Evolutionary conservation across 345 rosid genomes (phyloP).

Genomic region (Salix viminalis): DNA sequence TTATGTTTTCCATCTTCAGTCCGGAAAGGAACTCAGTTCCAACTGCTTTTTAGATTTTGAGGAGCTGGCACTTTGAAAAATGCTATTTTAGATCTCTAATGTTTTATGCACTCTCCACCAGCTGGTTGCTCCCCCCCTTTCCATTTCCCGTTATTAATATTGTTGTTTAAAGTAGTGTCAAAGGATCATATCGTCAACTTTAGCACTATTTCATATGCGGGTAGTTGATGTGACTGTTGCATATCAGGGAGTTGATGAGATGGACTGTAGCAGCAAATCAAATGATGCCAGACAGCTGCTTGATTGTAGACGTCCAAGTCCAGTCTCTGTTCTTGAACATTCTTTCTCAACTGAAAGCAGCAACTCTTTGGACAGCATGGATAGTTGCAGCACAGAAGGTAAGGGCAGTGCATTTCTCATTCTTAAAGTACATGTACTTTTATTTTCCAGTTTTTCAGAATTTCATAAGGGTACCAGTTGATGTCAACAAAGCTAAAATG

Average conservation of each 20-base stretch:
- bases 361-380: constrained; percentile 55
- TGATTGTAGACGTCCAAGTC: constrained; percentile 56
- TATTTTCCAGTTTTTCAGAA: not conserved
- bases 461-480: not conserved
- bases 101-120: too few relatives aligned
- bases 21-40: not conserved
- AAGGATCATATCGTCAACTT: not conserved
- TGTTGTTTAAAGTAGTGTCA: not conserved
- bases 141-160: too few relatives aligned
- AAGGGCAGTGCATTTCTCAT: constrained; percentile 3
- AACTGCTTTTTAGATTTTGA: too few relatives aligned
- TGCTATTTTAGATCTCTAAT: too few relatives aligned
- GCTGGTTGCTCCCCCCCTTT: too few relatives aligned
- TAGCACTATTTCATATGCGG: not conserved
- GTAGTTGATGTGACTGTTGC: constrained; percentile 9
- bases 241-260: constrained; percentile 49
- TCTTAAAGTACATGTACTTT: not conserved
- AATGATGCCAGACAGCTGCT: constrained; percentile 29
- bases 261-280: constrained; percentile 35
- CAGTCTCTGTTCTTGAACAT: constrained; percentile 61
- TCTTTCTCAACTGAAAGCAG: constrained; percentile 60
- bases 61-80: too few relatives aligned
- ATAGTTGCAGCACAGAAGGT: constrained; percentile 48
- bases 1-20: not conserved
- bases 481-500: constrained; percentile 3